Evolutionary conservation across 192 early-diverging fungal species (phyloP), one percentile per base, ranked within the genome.

Genomic region (Coemansia guatemalensis): DNA sequence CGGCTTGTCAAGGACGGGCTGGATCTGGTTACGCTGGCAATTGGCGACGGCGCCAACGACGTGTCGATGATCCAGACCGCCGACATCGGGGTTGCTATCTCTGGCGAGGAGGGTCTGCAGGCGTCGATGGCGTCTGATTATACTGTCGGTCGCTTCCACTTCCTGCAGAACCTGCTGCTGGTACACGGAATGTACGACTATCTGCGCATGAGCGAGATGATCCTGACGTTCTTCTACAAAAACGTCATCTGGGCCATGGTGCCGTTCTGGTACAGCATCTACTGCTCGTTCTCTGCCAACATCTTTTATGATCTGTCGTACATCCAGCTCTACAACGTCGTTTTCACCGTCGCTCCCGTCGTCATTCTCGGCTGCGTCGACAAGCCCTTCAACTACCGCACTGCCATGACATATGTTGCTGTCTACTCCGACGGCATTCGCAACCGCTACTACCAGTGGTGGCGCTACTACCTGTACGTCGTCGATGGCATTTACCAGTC

Each of bases 21-120:
- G 58, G 77, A 83, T 33, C 82, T 84, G 26, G 83, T 90, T 7
- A 89, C 87, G 51, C 62, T 91, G 35, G 87, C 90, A 0, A 88
- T 92, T 48, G 89, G 89, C 29, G 88, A 90, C 67, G 92, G 87
- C 23, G 88, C 88, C 39, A 96, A 98, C 69, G 96, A 98, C 71
- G 95, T 98, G 6, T 88, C 86, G 49, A 98, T 98, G 96, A 98
- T 98, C 69, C 96, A 98, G 76, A 93, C 89, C 2, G 95, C 95
- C 24, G 89, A 98, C 81, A 85, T 98, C 58, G 88, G 89, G 30
- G 86, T 88, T 24, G 88, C 88, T 22, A 89, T 90, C 62, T 77
- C 87, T 9, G 93, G 93, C 63, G 77, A 93, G 72, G 84, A 96
- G 68, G 90, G 90, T 44, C 60, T 88, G 88, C 95, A 97, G 67